phyloP scores from a whole-genome alignment of 163 green algal species.

The Scenedesmus sp. region DNA sequence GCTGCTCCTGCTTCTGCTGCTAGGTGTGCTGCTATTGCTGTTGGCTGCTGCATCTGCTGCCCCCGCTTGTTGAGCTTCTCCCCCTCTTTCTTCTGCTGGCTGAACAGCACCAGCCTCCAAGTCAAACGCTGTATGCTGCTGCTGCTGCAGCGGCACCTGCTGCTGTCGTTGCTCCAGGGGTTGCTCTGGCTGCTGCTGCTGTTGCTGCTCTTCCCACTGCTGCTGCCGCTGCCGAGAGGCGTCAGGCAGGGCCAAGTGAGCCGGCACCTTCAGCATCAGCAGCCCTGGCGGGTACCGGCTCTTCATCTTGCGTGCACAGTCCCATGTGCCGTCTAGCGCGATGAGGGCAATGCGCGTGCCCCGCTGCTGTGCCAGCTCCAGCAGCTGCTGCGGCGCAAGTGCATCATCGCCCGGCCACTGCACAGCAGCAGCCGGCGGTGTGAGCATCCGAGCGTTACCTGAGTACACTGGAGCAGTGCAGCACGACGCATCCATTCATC shows the following conservation, averaged over 20 bases:
- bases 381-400: slow-evolving; percentile 46
- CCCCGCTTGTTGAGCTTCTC: background rate
- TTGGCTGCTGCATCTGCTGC: background rate
- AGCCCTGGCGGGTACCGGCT: slow-evolving; percentile 25
- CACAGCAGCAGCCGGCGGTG: background rate
- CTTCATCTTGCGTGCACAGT: slow-evolving; percentile 35
- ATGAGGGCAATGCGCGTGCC: slow-evolving; percentile 38
- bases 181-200: background rate
- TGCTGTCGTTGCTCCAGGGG: background rate
- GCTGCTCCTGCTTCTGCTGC: background rate
- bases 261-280: slow-evolving; percentile 24
- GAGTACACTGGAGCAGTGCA: no score
- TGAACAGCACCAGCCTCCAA: background rate
- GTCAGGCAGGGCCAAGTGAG: slow-evolving; percentile 25
- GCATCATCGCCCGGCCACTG: slow-evolving; percentile 39
- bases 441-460: background rate
- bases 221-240: background rate
- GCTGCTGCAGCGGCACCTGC: slow-evolving; percentile 1
- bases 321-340: slow-evolving; percentile 40
- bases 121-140: background rate
- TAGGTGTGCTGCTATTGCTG: background rate
- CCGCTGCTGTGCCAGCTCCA: slow-evolving; percentile 22
- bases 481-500: no score
- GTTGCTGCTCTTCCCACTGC: background rate
- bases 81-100: background rate